Evolutionary conservation across 805 yeast genomes (phyloP).

Genomic region (Kurtzmaniella fragi): DNA sequence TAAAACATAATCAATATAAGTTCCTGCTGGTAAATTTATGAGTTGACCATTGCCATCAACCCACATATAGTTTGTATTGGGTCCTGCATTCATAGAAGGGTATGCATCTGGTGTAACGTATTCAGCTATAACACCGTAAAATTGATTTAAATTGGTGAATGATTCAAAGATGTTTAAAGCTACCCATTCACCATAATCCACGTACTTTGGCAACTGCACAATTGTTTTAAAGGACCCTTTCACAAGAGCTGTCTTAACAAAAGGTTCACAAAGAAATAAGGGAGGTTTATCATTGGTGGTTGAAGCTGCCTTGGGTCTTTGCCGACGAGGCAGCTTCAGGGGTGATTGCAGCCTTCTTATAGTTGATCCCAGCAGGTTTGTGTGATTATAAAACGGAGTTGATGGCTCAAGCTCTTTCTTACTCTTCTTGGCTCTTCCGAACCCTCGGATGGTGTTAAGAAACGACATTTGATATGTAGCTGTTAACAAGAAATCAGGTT

Average conservation of each 20-base stretch:
- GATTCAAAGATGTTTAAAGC: slow-evolving; percentile 90
- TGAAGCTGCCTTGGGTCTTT: slow-evolving; percentile 10
- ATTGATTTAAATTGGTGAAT: slow-evolving; percentile 78
- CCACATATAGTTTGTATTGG: slow-evolving; percentile 88
- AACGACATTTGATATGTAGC: slow-evolving; percentile 32
- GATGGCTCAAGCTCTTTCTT: slow-evolving; percentile 33
- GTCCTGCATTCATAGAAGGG: slow-evolving; percentile 96
- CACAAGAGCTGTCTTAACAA: slow-evolving; percentile 87
- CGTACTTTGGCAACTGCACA: slow-evolving; percentile 91
- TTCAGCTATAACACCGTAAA: slow-evolving; percentile 86
- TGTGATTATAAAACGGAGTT: slow-evolving; percentile 23
- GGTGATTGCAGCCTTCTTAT: slow-evolving; percentile 35
- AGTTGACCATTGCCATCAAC: slow-evolving; percentile 73
- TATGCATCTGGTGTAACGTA: slow-evolving; percentile 85
- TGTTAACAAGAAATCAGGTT: too few species aligned
- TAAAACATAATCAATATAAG: slow-evolving; percentile 86
- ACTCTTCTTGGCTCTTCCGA: slow-evolving; percentile 42
- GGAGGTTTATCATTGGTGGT: slow-evolving; percentile 18
- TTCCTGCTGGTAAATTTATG: slow-evolving; percentile 83
- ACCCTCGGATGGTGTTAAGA: slow-evolving; percentile 43
- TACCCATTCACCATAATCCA: slow-evolving; percentile 92
- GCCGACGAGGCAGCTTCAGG: slow-evolving; percentile 40
- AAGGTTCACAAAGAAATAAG: slow-evolving; percentile 89
- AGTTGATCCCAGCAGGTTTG: slow-evolving; percentile 29
- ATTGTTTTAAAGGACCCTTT: slow-evolving; percentile 96